Evolutionary conservation across 1,139 yeast species (phyloP).

Genomic region (Blastobotrys arbuscula): DNA sequence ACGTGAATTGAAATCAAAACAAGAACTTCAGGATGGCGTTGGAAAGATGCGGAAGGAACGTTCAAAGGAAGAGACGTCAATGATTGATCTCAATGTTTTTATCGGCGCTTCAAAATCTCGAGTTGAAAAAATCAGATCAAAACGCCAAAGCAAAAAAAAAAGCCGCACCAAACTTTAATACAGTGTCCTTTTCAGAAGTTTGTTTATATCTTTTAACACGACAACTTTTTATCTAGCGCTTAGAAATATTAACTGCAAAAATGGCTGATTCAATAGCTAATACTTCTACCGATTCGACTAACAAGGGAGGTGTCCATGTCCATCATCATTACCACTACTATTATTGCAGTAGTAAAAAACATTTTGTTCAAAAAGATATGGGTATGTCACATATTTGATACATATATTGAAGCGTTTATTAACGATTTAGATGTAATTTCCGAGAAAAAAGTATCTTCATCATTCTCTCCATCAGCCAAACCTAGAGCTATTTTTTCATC

Average conservation of each 20-base stretch:
- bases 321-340: constrained; percentile 15
- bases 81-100: background rate
- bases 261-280: background rate
- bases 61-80: background rate
- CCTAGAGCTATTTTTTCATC: constrained; percentile 7
- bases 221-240: background rate
- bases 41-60: constrained; percentile 4
- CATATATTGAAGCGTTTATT: background rate
- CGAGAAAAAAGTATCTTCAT: too few relatives aligned
- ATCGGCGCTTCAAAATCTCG: background rate
- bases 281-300: background rate
- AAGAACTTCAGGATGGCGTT: constrained; percentile 16
- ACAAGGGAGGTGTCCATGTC: constrained; percentile 6
- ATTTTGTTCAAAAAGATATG: constrained; percentile 7
- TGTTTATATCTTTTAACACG: too few relatives aligned
- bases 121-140: background rate
- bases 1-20: constrained; percentile 14
- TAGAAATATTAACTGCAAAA: background rate
- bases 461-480: background rate
- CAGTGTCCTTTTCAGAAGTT: too few relatives aligned
- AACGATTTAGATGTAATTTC: background rate
- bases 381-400: too few relatives aligned
- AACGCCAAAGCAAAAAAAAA: too few relatives aligned
- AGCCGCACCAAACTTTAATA: too few relatives aligned
- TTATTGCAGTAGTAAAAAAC: constrained; percentile 11